Evolutionary conservation across 306 rosid genomes (phyloP).

Genomic region (Astragalus membranaceus): DNA sequence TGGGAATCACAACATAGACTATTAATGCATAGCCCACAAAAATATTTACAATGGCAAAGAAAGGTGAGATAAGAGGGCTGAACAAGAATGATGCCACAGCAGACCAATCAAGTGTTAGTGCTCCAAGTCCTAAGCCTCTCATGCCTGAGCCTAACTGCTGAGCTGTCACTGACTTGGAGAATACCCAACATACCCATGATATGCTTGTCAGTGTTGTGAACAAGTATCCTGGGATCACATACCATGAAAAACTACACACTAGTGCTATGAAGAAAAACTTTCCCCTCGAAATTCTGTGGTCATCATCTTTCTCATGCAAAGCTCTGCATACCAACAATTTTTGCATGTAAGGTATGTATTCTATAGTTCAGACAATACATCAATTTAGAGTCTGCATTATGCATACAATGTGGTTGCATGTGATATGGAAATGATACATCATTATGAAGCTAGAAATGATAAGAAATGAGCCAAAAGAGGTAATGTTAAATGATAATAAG

Average conservation of each 20-base stretch:
- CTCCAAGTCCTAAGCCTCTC: constrained; percentile 76
- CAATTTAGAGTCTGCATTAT: neutral
- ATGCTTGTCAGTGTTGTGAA: constrained; percentile 72
- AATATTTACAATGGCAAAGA: constrained; percentile 65
- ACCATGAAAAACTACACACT: constrained; percentile 67
- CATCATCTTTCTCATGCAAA: constrained; percentile 71
- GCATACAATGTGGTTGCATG: neutral
- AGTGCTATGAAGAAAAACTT: constrained; percentile 71
- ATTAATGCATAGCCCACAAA: constrained; percentile 46
- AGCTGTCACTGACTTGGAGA: constrained; percentile 75
- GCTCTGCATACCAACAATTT: constrained; percentile 42
- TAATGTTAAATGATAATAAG: neutral
- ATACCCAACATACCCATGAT: constrained; percentile 78
- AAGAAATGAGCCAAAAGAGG: neutral
- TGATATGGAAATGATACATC: neutral
- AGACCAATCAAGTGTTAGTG: constrained; percentile 67
- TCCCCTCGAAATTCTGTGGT: constrained; percentile 37
- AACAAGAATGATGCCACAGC: constrained; percentile 65
- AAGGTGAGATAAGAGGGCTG: constrained; percentile 76
- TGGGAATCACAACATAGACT: constrained; percentile 44
- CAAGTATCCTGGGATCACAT: constrained; percentile 59
- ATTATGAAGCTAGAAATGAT: neutral
- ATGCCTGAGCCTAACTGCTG: constrained; percentile 83
- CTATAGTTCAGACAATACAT: neutral
- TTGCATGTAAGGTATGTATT: neutral